Percentiles rank a stretch among this genome's conserved stretches.
These are phyloP conservation scores for Candida schatavii DNA, from an alignment of 805 yeast genomes.

Conservation along the genomic window DNA sequence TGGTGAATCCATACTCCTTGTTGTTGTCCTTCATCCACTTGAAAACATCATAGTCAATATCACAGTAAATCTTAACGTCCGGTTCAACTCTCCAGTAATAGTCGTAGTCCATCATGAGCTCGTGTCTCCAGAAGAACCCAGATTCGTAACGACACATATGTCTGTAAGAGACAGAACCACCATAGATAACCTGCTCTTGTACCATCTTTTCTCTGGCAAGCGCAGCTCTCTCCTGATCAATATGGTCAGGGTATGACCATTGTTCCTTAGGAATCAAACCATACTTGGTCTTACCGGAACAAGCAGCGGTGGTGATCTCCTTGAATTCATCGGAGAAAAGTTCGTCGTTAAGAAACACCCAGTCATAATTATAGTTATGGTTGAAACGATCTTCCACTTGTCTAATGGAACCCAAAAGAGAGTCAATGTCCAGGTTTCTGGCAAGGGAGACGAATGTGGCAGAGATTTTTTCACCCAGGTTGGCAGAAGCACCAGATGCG, in stretches of 20 bases:
- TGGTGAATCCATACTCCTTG: constrained; percentile 85
- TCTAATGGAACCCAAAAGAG: constrained; percentile 62
- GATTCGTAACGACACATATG: constrained; percentile 93
- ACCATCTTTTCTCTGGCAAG: constrained; percentile 57
- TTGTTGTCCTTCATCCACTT: constrained; percentile 69
- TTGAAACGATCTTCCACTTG: constrained; percentile 90
- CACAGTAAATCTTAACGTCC: constrained; percentile 75
- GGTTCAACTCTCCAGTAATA: constrained; percentile 98
- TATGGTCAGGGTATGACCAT: constrained; percentile 86
- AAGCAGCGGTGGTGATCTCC: constrained; percentile 58
- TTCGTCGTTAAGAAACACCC: constrained; percentile 93
- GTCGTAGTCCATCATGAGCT: constrained; percentile 69
- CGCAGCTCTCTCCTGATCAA: constrained; percentile 72
- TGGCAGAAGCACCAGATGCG: constrained; percentile 2
- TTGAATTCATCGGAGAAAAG: constrained; percentile 81
- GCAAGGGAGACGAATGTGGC: constrained; percentile 84
- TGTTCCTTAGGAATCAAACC: constrained; percentile 81
- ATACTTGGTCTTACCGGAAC: constrained; percentile 74
- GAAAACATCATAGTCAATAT: constrained; percentile 85
- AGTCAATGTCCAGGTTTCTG: constrained; percentile 68
- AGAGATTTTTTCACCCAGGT: constrained; percentile 41
- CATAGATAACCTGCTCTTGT: constrained; percentile 61
- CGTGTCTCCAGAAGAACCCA: constrained; percentile 84
- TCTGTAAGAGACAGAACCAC: constrained; percentile 72
- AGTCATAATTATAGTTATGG: constrained; percentile 75